phyloP scores from a whole-genome alignment of 2,329 filamentous ascomycete genomes.

The Bipolaris sorokiniana region DNA sequence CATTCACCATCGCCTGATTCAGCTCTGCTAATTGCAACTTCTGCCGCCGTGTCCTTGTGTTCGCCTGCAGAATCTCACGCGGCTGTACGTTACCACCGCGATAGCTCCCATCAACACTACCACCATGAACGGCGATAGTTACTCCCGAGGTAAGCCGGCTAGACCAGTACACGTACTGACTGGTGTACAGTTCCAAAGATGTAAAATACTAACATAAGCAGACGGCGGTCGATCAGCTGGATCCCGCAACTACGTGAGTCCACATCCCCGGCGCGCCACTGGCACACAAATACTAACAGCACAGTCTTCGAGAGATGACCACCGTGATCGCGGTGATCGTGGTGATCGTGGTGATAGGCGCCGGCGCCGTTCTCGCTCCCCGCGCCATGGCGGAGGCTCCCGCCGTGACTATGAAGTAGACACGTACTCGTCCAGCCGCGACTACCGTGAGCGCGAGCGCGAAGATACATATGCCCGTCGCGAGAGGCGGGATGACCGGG shows the following conservation, averaged over 20 bases:
- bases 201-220: slow-evolving; percentile 41
- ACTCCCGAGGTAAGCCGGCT: slow-evolving; percentile 71
- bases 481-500: slow-evolving; percentile 59
- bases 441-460: slow-evolving; percentile 89
- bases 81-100: slow-evolving; percentile 17
- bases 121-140: slow-evolving; percentile 85
- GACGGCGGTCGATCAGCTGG: slow-evolving; percentile 47
- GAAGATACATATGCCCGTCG: slow-evolving; percentile 87
- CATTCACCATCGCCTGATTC: slow-evolving; percentile 18
- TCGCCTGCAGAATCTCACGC: slow-evolving; percentile 15
- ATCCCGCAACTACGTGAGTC: slow-evolving; percentile 50
- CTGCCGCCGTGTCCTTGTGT: slow-evolving; percentile 14
- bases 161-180: slow-evolving; percentile 46
- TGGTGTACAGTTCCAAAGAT: slow-evolving; percentile 38
- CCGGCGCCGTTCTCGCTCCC: slow-evolving; percentile 83
- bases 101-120: slow-evolving; percentile 17
- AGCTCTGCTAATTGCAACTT: slow-evolving; percentile 26
- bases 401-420: slow-evolving; percentile 77
- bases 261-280: slow-evolving; percentile 16
- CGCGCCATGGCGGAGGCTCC: slow-evolving; percentile 68
- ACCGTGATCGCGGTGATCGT: slow-evolving; percentile 30
- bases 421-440: slow-evolving; percentile 90
- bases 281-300: slow-evolving; percentile 29
- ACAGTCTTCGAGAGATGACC: slow-evolving; percentile 42
- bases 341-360: slow-evolving; percentile 47